phyloP scores from a whole-genome alignment of 2,329 filamentous ascomycete species.

The Colletotrichum phormii region DNA sequence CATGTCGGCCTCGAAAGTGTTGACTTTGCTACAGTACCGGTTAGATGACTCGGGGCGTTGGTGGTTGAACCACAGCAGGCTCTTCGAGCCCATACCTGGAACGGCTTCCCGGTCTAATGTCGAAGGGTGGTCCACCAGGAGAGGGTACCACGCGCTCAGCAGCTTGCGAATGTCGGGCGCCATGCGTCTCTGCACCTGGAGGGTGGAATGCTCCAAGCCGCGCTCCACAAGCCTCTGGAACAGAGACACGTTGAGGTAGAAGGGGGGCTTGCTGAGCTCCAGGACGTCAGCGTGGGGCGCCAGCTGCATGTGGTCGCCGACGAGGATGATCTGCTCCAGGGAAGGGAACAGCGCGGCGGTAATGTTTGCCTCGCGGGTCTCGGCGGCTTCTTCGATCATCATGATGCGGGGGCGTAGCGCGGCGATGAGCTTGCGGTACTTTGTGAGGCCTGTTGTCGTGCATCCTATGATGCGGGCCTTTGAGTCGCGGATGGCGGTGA shows the following conservation, averaged over 20 bases:
- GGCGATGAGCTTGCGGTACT: constrained; percentile 79
- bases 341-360: constrained; percentile 62
- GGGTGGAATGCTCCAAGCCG: constrained; percentile 69
- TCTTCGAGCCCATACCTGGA: constrained; percentile 55
- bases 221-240: constrained; percentile 83
- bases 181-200: constrained; percentile 76
- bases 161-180: constrained; percentile 57
- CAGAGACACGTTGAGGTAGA: constrained; percentile 77
- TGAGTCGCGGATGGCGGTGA: constrained; percentile 50
- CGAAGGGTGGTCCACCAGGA: constrained; percentile 56
- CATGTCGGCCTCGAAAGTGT: constrained; percentile 80
- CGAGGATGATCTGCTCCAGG: constrained; percentile 65
- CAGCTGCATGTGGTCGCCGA: constrained; percentile 86
- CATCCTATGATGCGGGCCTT: constrained; percentile 67
- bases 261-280: constrained; percentile 70
- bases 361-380: constrained; percentile 75
- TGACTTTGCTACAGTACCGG: constrained; percentile 74
- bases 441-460: constrained; percentile 85
- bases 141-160: constrained; percentile 60
- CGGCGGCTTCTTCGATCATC: constrained; percentile 84
- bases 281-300: constrained; percentile 74
- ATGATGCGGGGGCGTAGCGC: constrained; percentile 75
- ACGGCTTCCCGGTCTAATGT: constrained; percentile 50
- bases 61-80: constrained; percentile 56
- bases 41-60: constrained; percentile 74